Evolutionary conservation across 768 basidiomycete genomes (phyloP).

Genomic region (Tylopilus vinaceipallidus): DNA sequence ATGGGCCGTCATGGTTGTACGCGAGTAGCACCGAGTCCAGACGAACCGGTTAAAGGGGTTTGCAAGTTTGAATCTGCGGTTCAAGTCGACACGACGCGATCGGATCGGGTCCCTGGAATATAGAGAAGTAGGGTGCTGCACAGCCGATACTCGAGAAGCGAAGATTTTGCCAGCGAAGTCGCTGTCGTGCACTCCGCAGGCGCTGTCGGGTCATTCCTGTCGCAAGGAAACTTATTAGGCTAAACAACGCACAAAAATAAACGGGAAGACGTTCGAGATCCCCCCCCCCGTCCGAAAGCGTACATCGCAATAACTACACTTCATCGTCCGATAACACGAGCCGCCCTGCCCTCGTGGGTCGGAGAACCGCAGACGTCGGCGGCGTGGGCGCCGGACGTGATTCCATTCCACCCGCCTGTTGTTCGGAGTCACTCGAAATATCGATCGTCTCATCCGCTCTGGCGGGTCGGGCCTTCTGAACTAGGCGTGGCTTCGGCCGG

Average conservation of each 20-base stretch:
- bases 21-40: not conserved
- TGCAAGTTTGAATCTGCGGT: too few relatives aligned
- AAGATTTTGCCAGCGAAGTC: not conserved
- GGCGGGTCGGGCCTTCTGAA: constrained; percentile 32
- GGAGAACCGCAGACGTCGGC: constrained; percentile 10
- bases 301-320: constrained; percentile 15
- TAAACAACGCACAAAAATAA: not conserved
- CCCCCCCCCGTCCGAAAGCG: constrained; percentile 4
- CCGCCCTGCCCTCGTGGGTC: constrained; percentile 25
- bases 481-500: constrained; percentile 41
- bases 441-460: constrained; percentile 10
- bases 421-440: constrained; percentile 25
- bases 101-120: constrained; percentile 11
- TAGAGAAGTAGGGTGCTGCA: not conserved
- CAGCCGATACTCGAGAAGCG: constrained; percentile 5
- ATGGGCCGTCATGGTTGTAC: not conserved
- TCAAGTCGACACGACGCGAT: constrained; percentile 12
- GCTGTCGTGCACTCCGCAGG: not conserved
- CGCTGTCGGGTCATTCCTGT: not conserved
- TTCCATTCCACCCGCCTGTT: not conserved
- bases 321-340: constrained; percentile 42
- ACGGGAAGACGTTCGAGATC: constrained; percentile 1
- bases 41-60: too few relatives aligned
- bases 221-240: constrained; percentile 7
- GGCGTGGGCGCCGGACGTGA: not conserved